Evolutionary conservation across 2,329 filamentous ascomycete genomes (phyloP).

Genomic region (Alternaria rosae): DNA sequence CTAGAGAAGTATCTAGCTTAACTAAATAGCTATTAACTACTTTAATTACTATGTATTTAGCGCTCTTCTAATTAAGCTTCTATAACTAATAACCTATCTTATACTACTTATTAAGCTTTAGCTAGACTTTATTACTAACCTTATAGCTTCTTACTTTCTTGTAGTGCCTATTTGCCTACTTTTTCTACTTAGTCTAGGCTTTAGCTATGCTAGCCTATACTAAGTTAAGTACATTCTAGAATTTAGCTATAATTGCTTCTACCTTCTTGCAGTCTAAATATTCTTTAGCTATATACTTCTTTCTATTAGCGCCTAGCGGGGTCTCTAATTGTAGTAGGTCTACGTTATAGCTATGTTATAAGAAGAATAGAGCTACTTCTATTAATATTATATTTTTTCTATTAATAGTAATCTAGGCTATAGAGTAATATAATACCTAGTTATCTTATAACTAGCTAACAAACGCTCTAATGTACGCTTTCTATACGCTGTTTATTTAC

Average conservation of each 20-base stretch:
- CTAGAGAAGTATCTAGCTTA: too few relatives aligned
- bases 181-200: too few relatives aligned
- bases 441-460: not conserved
- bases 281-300: not conserved
- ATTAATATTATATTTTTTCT: not conserved
- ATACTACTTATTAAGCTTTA: not conserved
- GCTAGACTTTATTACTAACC: not conserved
- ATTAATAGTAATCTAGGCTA: not conserved
- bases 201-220: too few relatives aligned
- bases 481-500: not conserved
- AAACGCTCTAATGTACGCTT: not conserved
- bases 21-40: too few relatives aligned
- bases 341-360: not conserved
- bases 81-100: not conserved
- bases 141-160: not conserved
- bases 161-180: not conserved
- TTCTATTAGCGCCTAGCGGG: not conserved
- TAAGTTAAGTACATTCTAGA: not conserved
- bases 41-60: too few relatives aligned
- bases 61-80: not conserved
- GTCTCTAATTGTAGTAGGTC: not conserved
- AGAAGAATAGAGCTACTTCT: not conserved
- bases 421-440: not conserved
- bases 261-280: not conserved
- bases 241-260: not conserved